Evolutionary conservation across 2,329 filamentous ascomycete genomes (phyloP).

Genomic region (Pestalotiopsis sp.): DNA sequence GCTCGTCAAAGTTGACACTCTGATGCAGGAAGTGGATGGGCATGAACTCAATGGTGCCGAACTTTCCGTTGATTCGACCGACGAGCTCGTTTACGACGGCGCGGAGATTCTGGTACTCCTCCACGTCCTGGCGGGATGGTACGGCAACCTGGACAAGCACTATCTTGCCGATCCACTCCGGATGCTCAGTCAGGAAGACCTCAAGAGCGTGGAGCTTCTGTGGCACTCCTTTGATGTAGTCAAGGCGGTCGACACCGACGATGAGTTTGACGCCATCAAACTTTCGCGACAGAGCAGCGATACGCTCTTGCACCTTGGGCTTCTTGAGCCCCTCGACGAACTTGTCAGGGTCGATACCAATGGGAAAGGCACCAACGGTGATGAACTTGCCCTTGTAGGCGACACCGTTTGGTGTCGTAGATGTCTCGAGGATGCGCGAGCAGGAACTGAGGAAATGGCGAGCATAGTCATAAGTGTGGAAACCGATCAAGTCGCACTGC

Average conservation of each 20-base stretch:
- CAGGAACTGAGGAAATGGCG: conserved; percentile 96
- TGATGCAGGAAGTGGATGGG: conserved; percentile 99
- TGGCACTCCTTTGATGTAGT: conserved; percentile 98
- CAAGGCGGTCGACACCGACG: conserved; percentile 92
- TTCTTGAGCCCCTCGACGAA: conserved; percentile 88
- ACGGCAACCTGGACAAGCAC: conserved; percentile 96
- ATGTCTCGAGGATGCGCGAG: conserved; percentile 82
- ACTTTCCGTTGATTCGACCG: conserved; percentile 94
- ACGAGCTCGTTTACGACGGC: conserved; percentile 97
- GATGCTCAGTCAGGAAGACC: conserved; percentile 94
- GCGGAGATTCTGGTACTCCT: conserved; percentile 95
- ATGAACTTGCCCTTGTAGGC: conserved; percentile 88
- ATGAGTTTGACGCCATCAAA: conserved; percentile 97
- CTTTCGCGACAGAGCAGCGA: conserved; percentile 81
- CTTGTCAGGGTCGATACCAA: conserved; percentile 96
- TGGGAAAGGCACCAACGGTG: conserved; percentile 93
- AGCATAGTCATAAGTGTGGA: conserved; percentile 99
- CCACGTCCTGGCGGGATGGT: conserved; percentile 91
- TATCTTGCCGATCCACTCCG: conserved; percentile 97
- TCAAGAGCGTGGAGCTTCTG: conserved; percentile 97
- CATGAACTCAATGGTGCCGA: conserved; percentile 97
- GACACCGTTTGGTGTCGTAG: conserved; percentile 90
- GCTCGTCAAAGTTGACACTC: conserved; percentile 90
- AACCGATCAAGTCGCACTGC: conserved; percentile 93
- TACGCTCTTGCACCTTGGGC: conserved; percentile 84